Conservation (phyloP, 345 rosid species). For the Lepidium didymum region DNA sequence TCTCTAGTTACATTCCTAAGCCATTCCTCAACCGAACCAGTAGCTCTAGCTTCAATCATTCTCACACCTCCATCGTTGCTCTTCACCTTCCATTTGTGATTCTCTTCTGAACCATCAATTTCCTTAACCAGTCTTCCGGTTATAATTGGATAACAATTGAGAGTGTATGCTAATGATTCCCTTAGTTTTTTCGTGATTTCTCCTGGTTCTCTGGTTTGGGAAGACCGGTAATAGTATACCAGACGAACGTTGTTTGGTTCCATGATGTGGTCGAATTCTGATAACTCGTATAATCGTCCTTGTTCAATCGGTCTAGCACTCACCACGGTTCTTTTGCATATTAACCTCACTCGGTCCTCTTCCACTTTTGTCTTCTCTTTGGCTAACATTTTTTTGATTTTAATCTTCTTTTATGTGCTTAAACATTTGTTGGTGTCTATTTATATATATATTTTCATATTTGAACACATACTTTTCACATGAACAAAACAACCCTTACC, state of each 20-base stretch:
- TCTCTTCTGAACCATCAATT: slow-evolving; percentile 8
- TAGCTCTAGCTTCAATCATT: slow-evolving; percentile 51
- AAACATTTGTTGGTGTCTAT: background rate
- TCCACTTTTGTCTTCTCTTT: slow-evolving; percentile 10
- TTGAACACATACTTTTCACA: slow-evolving; percentile 16
- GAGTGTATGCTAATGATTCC: slow-evolving; percentile 42
- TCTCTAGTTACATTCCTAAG: slow-evolving; percentile 40
- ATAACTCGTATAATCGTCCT: slow-evolving; percentile 30
- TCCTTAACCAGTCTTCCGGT: slow-evolving; percentile 48
- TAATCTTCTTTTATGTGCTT: background rate
- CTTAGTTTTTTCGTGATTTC: slow-evolving; percentile 39
- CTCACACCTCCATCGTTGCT: slow-evolving; percentile 76
- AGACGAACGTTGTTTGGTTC: slow-evolving; percentile 45
- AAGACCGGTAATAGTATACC: slow-evolving; percentile 47
- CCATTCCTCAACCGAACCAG: slow-evolving; percentile 59
- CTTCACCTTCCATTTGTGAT: slow-evolving; percentile 44
- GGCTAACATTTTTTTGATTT: background rate
- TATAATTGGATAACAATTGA: slow-evolving; percentile 41
- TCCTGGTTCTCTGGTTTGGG: slow-evolving; percentile 22
- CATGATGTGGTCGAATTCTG: slow-evolving; percentile 62
- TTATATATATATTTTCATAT: background rate
- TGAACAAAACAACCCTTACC: slow-evolving; percentile 18
- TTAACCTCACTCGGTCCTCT: slow-evolving; percentile 15
- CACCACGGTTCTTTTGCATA: slow-evolving; percentile 59
- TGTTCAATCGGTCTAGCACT: slow-evolving; percentile 55